Percentiles rank a stretch among this genome's conserved stretches.
These are phyloP conservation scores for Calonectria hawksworthii DNA, from an alignment of 2,329 filamentous ascomycete species.

Conservation along the genomic window DNA sequence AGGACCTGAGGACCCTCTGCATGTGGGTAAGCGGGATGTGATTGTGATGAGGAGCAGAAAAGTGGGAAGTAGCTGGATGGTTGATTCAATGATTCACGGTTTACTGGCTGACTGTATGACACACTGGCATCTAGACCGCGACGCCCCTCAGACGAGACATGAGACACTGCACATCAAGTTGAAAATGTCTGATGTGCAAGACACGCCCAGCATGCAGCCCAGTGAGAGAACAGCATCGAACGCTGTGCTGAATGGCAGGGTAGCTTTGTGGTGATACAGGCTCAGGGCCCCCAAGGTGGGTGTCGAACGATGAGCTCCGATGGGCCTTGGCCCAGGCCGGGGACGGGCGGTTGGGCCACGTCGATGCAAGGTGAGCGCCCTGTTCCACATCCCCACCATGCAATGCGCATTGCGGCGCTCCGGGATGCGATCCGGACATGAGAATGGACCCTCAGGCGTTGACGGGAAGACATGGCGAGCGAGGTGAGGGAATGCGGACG, in stretches of 20 bases:
- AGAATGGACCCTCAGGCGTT: conserved; percentile 19
- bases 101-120: conserved; percentile 17
- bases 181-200: conserved; percentile 7
- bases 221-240: neutral
- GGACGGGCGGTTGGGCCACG: conserved; percentile 40
- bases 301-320: conserved; percentile 34
- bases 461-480: conserved; percentile 11
- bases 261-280: conserved; percentile 16
- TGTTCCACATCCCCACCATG: conserved; percentile 31
- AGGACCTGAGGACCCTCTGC: neutral
- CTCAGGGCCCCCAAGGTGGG: conserved; percentile 11
- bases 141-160: neutral
- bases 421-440: conserved; percentile 23
- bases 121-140: neutral
- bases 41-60: conserved; percentile 23
- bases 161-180: neutral
- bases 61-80: conserved; percentile 15
- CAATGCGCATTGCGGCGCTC: conserved; percentile 29
- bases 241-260: neutral
- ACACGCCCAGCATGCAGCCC: neutral
- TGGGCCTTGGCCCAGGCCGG: conserved; percentile 20
- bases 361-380: conserved; percentile 39
- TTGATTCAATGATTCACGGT: conserved; percentile 16
- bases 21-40: conserved; percentile 28
- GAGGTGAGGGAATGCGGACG: neutral